Conservation (phyloP, 805 yeast genomes). For the Barnettozyma sucrosica region DNA sequence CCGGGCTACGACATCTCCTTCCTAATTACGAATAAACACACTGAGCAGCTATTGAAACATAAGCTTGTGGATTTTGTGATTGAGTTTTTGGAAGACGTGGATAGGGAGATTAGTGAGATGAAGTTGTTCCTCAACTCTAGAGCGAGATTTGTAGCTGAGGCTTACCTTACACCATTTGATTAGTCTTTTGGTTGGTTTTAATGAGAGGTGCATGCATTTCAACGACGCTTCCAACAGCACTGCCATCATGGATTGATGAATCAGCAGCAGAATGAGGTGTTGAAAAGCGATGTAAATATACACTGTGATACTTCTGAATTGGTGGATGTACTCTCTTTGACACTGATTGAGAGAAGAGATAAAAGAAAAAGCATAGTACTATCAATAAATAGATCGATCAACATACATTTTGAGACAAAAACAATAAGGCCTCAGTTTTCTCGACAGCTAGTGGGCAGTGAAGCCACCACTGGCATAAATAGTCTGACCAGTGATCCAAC, state of each 20-base stretch:
- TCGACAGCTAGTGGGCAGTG: slow-evolving; percentile 43
- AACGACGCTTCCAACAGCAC: too few relatives aligned
- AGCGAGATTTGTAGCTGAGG: slow-evolving; percentile 97
- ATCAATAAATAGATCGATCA: neutral
- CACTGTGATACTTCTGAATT: neutral
- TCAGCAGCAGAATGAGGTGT: neutral
- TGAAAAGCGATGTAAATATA: neutral
- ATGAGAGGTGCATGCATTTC: too few relatives aligned
- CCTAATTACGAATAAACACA: slow-evolving; percentile 87
- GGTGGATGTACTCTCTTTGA: neutral
- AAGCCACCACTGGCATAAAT: slow-evolving; percentile 60
- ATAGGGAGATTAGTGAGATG: slow-evolving; percentile 97
- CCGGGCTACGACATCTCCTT: slow-evolving; percentile 91
- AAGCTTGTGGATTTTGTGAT: slow-evolving; percentile 94
- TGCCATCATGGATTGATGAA: neutral
- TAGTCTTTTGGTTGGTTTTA: slow-evolving; percentile 19
- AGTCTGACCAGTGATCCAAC: slow-evolving; percentile 69
- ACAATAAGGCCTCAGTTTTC: neutral
- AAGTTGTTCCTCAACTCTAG: slow-evolving; percentile 93
- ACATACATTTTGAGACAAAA: neutral
- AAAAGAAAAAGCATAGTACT: neutral
- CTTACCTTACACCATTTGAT: slow-evolving; percentile 86
- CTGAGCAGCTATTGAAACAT: slow-evolving; percentile 91
- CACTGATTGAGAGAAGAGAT: too few relatives aligned
- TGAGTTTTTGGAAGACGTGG: slow-evolving; percentile 98